Percentiles rank a stretch among this genome's conserved stretches.
These are phyloP conservation scores for Endocarpon pusillum DNA, from an alignment of 495 filamentous ascomycete species.

Conservation along the genomic window DNA sequence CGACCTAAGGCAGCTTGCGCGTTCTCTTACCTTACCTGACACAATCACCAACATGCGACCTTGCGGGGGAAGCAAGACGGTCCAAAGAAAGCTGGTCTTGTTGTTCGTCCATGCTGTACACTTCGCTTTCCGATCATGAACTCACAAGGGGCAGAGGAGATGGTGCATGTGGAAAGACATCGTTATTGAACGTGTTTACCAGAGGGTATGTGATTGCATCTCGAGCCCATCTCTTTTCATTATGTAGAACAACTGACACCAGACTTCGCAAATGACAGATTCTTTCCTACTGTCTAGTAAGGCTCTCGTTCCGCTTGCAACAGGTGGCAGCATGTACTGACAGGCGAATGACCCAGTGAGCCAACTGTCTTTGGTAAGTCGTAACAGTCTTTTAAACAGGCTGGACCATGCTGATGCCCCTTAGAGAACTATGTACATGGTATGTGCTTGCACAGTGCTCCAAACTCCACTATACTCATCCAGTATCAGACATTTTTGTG, in stretches of 20 bases:
- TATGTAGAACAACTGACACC: background rate
- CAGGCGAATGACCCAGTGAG: constrained; percentile 35
- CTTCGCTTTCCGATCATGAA: constrained; percentile 1
- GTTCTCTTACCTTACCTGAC: too few relatives aligned
- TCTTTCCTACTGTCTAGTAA: constrained; percentile 95
- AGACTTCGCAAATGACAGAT: constrained; percentile 36
- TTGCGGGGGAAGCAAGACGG: constrained; percentile 53
- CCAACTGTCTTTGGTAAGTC: constrained; percentile 79
- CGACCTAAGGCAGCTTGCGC: background rate
- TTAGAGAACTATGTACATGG: constrained; percentile 96
- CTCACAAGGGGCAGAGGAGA: constrained; percentile 51
- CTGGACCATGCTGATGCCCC: constrained; percentile 19
- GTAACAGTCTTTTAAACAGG: constrained; percentile 4
- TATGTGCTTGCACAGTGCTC: constrained; percentile 21
- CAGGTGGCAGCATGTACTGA: background rate
- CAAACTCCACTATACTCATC: background rate
- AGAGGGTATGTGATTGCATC: constrained; percentile 78
- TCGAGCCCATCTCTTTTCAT: too few relatives aligned
- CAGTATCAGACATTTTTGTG: constrained; percentile 73
- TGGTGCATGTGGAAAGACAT: constrained; percentile 96
- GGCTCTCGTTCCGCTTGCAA: constrained; percentile 10
- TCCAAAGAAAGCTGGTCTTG: constrained; percentile 94
- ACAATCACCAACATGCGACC: too few relatives aligned
- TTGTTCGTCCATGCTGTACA: constrained; percentile 45
- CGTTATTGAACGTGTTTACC: constrained; percentile 92